Evolutionary conservation across 2,329 filamentous ascomycete genomes (phyloP).

Genomic region (Hortaea werneckii): DNA sequence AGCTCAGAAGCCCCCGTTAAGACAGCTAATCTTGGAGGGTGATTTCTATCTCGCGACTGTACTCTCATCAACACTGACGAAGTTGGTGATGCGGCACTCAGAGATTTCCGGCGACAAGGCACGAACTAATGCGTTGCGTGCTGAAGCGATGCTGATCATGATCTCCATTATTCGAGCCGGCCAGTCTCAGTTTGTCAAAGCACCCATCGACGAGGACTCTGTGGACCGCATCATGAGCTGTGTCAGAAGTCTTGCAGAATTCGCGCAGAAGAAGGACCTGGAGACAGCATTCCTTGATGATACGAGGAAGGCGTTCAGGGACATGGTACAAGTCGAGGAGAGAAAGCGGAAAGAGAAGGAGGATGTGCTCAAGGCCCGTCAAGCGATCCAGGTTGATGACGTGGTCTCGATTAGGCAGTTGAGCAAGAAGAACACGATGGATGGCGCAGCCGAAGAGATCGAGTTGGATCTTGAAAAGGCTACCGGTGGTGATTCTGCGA

Average conservation of each 20-base stretch:
- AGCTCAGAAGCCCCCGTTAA: conserved; percentile 87
- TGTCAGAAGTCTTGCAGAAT: conserved; percentile 83
- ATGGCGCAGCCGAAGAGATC: conserved; percentile 67
- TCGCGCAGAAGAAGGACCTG: conserved; percentile 77
- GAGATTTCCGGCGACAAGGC: conserved; percentile 80
- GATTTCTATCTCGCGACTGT: conserved; percentile 95
- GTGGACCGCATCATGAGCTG: conserved; percentile 98
- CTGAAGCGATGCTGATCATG: conserved; percentile 99
- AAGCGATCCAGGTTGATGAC: conserved; percentile 89
- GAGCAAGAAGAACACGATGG: conserved; percentile 75
- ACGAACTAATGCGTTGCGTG: conserved; percentile 85
- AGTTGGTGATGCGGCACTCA: conserved; percentile 93
- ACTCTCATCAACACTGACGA: conserved; percentile 89
- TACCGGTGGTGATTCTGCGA: conserved; percentile 74
- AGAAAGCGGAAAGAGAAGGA: conserved; percentile 96
- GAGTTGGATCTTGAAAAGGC: conserved; percentile 87
- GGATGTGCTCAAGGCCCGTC: conserved; percentile 84
- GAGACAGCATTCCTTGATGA: conserved; percentile 90
- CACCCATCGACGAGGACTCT: conserved; percentile 93
- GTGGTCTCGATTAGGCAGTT: conserved; percentile 87
- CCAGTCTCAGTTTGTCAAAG: conserved; percentile 97
- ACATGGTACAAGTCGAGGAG: conserved; percentile 95
- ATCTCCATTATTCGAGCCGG: conserved; percentile 96
- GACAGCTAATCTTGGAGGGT: conserved; percentile 90
- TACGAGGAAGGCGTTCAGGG: conserved; percentile 87